Percentiles rank a stretch among this genome's conserved stretches.
Conservation (phyloP, 78 protist species). For the Neovahlkampfia damariscottae region DNA sequence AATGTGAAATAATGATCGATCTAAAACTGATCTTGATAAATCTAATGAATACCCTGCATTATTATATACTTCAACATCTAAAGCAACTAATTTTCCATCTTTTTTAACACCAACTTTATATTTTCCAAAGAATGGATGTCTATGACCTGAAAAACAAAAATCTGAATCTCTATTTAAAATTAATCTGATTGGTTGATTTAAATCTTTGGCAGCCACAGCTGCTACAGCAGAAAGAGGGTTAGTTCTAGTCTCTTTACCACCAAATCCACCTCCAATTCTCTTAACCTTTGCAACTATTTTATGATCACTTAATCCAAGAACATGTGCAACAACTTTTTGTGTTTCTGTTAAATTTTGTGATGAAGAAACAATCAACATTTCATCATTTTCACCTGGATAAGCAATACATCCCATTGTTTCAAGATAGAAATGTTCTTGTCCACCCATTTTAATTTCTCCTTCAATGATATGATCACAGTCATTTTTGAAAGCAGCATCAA, state of each 20-base stretch:
- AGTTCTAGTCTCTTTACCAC: conserved; percentile 82
- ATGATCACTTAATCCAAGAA: conserved; percentile 54
- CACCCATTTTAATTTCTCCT: conserved; percentile 53
- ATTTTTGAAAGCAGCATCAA: not conserved
- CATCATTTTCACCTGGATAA: conserved; percentile 70
- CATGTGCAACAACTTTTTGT: conserved; percentile 40
- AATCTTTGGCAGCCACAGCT: conserved; percentile 53
- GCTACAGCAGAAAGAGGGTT: conserved; percentile 23
- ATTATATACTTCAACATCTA: conserved; percentile 16
- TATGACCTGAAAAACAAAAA: conserved; percentile 61
- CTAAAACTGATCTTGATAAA: conserved; percentile 67
- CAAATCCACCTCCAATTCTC: conserved; percentile 97
- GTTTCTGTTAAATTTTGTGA: conserved; percentile 71
- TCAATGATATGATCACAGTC: conserved; percentile 30
- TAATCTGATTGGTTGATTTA: conserved; percentile 51
- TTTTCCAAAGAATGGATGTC: conserved; percentile 65
- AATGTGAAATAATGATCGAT: conserved; percentile 65
- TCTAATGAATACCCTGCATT: conserved; percentile 79
- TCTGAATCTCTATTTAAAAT: conserved; percentile 57
- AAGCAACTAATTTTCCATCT: conserved; percentile 39
- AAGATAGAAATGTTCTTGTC: conserved; percentile 92
- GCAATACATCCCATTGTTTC: conserved; percentile 69
- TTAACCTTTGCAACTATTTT: conserved; percentile 31
- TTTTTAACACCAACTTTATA: conserved; percentile 52
- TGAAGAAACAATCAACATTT: conserved; percentile 28